phyloP scores from a whole-genome alignment of 2,329 filamentous ascomycete species.

The Neofusicoccum sp. region DNA sequence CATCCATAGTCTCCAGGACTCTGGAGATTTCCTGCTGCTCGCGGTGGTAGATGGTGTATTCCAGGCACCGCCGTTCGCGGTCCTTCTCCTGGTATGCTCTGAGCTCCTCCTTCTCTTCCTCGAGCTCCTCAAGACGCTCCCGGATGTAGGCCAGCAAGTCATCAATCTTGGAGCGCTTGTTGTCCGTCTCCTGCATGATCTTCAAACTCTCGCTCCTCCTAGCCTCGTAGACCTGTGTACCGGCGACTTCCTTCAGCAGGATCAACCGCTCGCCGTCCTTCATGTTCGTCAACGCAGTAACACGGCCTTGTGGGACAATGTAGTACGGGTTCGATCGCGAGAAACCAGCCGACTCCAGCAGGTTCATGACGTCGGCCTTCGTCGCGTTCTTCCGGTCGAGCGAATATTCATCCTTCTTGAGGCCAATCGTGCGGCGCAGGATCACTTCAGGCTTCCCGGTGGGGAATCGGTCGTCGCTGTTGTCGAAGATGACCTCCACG shows the following conservation, averaged over 20 bases:
- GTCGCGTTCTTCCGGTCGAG: constrained; percentile 96
- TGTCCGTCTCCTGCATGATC: constrained; percentile 96
- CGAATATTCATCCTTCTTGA: constrained; percentile 98
- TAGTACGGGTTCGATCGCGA: constrained; percentile 98
- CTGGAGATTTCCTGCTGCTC: constrained; percentile 80
- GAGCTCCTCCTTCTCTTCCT: constrained; percentile 96
- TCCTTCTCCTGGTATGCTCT: constrained; percentile 95
- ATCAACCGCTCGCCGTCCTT: constrained; percentile 90
- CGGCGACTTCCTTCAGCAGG: constrained; percentile 95
- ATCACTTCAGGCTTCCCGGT: constrained; percentile 90
- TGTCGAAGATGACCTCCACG: constrained; percentile 98
- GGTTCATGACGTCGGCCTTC: constrained; percentile 90
- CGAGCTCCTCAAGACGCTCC: constrained; percentile 82
- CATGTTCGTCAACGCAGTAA: constrained; percentile 97
- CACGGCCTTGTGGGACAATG: constrained; percentile 95
- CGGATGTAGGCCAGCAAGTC: constrained; percentile 90
- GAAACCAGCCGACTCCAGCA: constrained; percentile 94
- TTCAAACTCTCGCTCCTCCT: constrained; percentile 89
- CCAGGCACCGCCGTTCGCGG: constrained; percentile 83
- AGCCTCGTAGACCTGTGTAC: constrained; percentile 95
- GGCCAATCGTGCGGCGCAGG: constrained; percentile 88
- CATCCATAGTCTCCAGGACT: constrained; percentile 81
- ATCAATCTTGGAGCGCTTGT: constrained; percentile 93
- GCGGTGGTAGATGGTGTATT: constrained; percentile 91
- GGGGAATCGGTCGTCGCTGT: constrained; percentile 91